phyloP scores from a whole-genome alignment of 2,329 filamentous ascomycete genomes.

The Alternaria arborescens region DNA sequence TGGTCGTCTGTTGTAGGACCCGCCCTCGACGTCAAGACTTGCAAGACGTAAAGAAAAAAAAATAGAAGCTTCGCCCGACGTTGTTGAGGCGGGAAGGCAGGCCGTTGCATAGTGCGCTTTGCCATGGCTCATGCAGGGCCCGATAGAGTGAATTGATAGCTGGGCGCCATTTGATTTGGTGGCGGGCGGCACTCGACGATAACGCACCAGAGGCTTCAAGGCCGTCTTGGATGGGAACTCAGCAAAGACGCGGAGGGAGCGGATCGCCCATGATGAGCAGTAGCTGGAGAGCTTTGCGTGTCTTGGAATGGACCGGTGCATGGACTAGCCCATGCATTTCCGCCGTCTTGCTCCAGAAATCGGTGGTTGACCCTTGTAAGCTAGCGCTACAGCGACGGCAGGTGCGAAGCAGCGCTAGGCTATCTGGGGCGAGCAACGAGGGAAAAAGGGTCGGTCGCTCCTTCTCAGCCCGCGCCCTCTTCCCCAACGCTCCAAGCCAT shows the following conservation, averaged over 20 bases:
- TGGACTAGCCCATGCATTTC: slow-evolving; percentile 19
- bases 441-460: slow-evolving; percentile 27
- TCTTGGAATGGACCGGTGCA: slow-evolving; percentile 8
- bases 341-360: slow-evolving; percentile 16
- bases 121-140: slow-evolving; percentile 30
- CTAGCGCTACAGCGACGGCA: slow-evolving; percentile 16
- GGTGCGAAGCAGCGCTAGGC: slow-evolving; percentile 20
- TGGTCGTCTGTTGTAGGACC: background rate
- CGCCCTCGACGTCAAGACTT: background rate
- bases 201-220: slow-evolving; percentile 3
- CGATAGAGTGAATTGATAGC: slow-evolving; percentile 25
- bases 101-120: slow-evolving; percentile 22
- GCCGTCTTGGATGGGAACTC: background rate
- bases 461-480: slow-evolving; percentile 23
- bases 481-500: slow-evolving; percentile 22
- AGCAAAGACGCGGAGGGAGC: background rate
- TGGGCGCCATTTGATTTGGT: slow-evolving; percentile 27
- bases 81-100: slow-evolving; percentile 15
- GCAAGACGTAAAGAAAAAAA: slow-evolving; percentile 10
- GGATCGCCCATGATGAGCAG: background rate
- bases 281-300: slow-evolving; percentile 4
- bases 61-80: slow-evolving; percentile 7
- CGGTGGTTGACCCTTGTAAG: slow-evolving; percentile 15
- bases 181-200: slow-evolving; percentile 14
- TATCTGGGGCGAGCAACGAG: slow-evolving; percentile 19